phyloP scores from a whole-genome alignment of 108 stramenopile species.

The Fragilariopsis cylindrus region DNA sequence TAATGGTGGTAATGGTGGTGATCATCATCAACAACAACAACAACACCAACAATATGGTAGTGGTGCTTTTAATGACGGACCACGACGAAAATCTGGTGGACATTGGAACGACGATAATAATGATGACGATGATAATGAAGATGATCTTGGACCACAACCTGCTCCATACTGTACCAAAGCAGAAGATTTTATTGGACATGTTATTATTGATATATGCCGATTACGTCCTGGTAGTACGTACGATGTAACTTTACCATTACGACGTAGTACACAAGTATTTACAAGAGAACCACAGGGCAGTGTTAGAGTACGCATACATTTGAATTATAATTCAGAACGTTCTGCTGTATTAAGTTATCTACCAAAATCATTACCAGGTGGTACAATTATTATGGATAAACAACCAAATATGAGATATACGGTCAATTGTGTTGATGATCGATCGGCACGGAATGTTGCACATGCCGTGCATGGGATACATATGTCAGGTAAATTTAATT shows the following conservation, averaged over 20 bases:
- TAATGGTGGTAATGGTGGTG: neutral
- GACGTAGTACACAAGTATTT: conserved; percentile 56
- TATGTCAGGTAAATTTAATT: conserved; percentile 57
- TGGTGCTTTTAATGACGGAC: neutral
- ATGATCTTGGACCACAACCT: conserved; percentile 23
- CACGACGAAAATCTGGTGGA: neutral
- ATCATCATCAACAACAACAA: neutral
- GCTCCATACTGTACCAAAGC: conserved; percentile 2
- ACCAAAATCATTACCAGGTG: conserved; percentile 27
- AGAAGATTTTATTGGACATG: conserved; percentile 65
- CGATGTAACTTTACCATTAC: conserved; percentile 59
- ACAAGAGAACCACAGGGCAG: conserved; percentile 48
- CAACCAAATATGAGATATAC: conserved; percentile 25
- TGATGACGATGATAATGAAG: conserved; percentile 12
- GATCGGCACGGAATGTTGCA: conserved; percentile 51
- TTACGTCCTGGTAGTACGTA: conserved; percentile 60
- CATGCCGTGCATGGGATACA: conserved; percentile 49
- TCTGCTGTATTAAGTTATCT: conserved; percentile 60
- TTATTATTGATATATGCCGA: conserved; percentile 55
- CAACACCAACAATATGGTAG: neutral
- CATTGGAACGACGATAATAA: neutral
- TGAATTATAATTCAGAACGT: conserved; percentile 58
- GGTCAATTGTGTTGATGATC: conserved; percentile 47
- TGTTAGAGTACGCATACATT: conserved; percentile 61
- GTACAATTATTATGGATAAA: conserved; percentile 19